Base-by-base conservation (phyloP, 2,329 filamentous ascomycete species). In the Sporothrix pseudoabietina region DNA sequence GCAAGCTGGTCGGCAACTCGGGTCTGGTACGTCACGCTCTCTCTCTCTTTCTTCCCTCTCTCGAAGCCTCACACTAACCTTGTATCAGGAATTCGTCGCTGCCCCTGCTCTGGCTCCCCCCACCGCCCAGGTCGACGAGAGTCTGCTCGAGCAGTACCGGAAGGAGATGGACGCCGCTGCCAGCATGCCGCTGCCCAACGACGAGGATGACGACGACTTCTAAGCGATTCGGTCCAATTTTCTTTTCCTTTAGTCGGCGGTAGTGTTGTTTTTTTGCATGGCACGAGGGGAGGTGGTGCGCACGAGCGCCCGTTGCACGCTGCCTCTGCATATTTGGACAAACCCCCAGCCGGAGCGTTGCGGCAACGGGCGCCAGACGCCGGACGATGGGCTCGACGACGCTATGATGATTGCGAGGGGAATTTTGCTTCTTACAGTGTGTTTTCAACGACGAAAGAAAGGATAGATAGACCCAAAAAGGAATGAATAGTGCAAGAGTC, bases 1-100 rank as follows among this genome's bases (percentile, higher is more conserved):
- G 96, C 84, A 99, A 99, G 91, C 91, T 99, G 74, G 94, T 97
- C 79, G 96, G 95, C 85, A 98, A 98, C 89, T 88, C 93, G 80
- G 84, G 86, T 81, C 85, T 97, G 83, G 93, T 96, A 86, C 79
- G 91, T 85, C 14, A 3, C 4, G 7, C 32, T 4, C 55, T 35
- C 8, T 16, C 52, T 26, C 26, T 26, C 26, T 26, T 2, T 26
- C 26, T 26, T 26, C 26, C 26, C 26, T 26, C 26, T 26, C 19
- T 6, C 32, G 19, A 35, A 30, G 10, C 30, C n/a, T 19, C 22
- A 2, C 12, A 19, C 80, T 82, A 78, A 83, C 78, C 72, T 71
- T 63, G 30, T 47, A 22, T 71, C 32, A 97, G 94, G 95, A 98
- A 84, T 98, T 99, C 82, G 95, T 98, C 80, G 96, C 96, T 80